A percentile compares a stretch with the other conserved stretches of the same genome.
These are phyloP conservation scores for Exophiala sideris DNA, from an alignment of 2,329 filamentous ascomycete genomes.

Conservation along the genomic window DNA sequence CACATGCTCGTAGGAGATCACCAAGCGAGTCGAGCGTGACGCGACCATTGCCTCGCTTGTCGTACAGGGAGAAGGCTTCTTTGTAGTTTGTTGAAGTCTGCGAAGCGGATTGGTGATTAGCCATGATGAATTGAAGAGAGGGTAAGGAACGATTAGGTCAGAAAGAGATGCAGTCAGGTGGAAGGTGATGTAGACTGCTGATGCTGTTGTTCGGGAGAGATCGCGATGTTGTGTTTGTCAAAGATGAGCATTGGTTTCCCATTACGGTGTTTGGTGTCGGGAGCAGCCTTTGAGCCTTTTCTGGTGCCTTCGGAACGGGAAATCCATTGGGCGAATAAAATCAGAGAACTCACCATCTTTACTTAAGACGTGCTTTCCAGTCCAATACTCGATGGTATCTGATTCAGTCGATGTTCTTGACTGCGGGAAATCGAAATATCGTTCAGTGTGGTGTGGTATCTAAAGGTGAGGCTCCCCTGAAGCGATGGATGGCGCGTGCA, in stretches of 20 bases:
- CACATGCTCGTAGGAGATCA: conserved; percentile 91
- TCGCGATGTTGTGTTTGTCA: conserved; percentile 2
- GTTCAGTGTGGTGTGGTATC: conserved; percentile 6
- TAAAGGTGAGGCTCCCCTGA: conserved; percentile 18
- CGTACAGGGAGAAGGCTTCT: conserved; percentile 98
- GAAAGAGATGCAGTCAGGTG: conserved; percentile 1
- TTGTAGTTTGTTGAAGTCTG: conserved; percentile 96
- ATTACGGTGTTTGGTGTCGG: conserved; percentile 1
- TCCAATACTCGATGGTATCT: neutral
- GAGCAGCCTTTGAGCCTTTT: conserved; percentile 7
- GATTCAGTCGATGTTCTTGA: neutral
- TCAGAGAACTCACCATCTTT: conserved; percentile 21
- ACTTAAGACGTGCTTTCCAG: neutral
- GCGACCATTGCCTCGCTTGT: conserved; percentile 96
- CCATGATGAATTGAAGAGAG: conserved; percentile 12
- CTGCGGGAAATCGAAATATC: neutral
- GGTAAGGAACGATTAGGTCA: neutral
- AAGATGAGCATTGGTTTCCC: neutral
- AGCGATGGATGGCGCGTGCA: conserved; percentile 12
- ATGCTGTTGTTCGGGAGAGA: neutral
- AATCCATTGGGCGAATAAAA: conserved; percentile 18
- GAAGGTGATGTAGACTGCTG: neutral
- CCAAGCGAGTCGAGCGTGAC: conserved; percentile 83
- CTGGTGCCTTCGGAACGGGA: neutral
- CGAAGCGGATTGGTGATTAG: conserved; percentile 28